Conservation (phyloP, 2,329 filamentous ascomycete genomes). For the Gliomastix tumulicola region DNA sequence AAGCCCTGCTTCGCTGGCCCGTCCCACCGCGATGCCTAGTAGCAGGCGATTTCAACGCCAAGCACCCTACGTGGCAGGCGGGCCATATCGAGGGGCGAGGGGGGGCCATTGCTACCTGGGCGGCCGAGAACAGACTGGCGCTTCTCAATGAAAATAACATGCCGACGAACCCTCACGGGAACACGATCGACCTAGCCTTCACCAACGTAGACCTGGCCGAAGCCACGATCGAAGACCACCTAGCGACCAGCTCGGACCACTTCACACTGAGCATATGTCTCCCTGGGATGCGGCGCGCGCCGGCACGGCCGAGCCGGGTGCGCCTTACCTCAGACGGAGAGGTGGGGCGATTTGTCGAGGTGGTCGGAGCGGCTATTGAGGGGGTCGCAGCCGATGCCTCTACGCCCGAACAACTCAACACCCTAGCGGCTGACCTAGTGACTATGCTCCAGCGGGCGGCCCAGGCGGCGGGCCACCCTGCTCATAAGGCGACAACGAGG, state of each 20-base stretch:
- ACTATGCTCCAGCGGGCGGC: too few species aligned
- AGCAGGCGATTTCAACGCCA: slow-evolving; percentile 11
- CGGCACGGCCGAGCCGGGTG: too few species aligned
- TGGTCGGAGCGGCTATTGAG: too few species aligned
- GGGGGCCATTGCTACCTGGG: too few species aligned
- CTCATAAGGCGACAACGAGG: too few species aligned
- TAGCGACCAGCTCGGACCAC: slow-evolving; percentile 9
- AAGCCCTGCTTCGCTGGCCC: too few species aligned
- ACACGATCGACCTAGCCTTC: slow-evolving; percentile 10
- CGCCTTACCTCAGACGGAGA: too few species aligned
- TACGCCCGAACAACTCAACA: too few species aligned
- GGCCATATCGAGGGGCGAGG: slow-evolving; percentile 5
- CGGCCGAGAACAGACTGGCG: slow-evolving; percentile 5
- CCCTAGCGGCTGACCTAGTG: too few species aligned
- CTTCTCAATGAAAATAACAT: slow-evolving; percentile 8
- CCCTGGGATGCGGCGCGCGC: background rate
- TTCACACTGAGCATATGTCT: slow-evolving; percentile 8
- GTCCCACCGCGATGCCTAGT: slow-evolving; percentile 6
- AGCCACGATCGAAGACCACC: slow-evolving; percentile 7
- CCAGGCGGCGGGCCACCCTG: too few species aligned
- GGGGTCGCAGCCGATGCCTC: too few species aligned
- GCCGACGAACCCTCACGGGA: slow-evolving; percentile 10
- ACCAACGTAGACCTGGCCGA: slow-evolving; percentile 7
- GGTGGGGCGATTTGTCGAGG: too few species aligned
- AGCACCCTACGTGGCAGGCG: slow-evolving; percentile 8